Evolutionary conservation across 495 filamentous ascomycete genomes (phyloP).

Genomic region (Aeminium ludgeri): DNA sequence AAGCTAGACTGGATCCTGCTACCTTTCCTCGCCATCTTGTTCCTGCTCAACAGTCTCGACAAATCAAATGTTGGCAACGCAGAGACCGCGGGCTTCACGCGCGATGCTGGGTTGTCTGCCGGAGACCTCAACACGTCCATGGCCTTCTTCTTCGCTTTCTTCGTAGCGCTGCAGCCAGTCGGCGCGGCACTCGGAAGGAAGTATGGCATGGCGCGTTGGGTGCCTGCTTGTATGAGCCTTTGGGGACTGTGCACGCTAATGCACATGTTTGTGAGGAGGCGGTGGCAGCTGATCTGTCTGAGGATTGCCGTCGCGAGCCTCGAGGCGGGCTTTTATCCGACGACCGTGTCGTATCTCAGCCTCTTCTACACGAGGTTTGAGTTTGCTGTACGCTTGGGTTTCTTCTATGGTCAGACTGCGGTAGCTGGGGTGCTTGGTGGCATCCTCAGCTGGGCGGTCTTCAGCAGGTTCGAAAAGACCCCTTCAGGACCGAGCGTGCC

Average conservation of each 20-base stretch:
- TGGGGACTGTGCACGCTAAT: slow-evolving; percentile 37
- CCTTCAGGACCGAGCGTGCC: slow-evolving; percentile 7
- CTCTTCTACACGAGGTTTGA: slow-evolving; percentile 40
- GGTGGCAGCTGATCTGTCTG: slow-evolving; percentile 27
- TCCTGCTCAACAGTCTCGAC: slow-evolving; percentile 37
- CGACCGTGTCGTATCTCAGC: slow-evolving; percentile 35
- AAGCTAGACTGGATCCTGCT: slow-evolving; percentile 33
- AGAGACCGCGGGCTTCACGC: slow-evolving; percentile 34
- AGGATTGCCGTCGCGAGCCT: slow-evolving; percentile 29
- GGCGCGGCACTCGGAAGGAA: slow-evolving; percentile 37
- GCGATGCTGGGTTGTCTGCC: slow-evolving; percentile 28
- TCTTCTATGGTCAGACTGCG: slow-evolving; percentile 42
- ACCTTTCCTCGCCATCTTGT: slow-evolving; percentile 35
- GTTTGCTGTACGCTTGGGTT: slow-evolving; percentile 33
- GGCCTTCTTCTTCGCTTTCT: slow-evolving; percentile 38
- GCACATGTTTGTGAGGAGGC: slow-evolving; percentile 26
- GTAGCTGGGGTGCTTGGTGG: slow-evolving; percentile 42
- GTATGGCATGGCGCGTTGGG: slow-evolving; percentile 35
- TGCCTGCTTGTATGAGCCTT: slow-evolving; percentile 36
- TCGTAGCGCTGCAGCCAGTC: slow-evolving; percentile 39
- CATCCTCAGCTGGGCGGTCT: slow-evolving; percentile 29
- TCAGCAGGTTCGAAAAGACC: slow-evolving; percentile 16
- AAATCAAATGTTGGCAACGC: slow-evolving; percentile 38
- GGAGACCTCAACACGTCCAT: slow-evolving; percentile 38
- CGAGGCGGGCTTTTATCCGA: slow-evolving; percentile 38